phyloP scores from a whole-genome alignment of 2,329 filamentous ascomycete genomes.

The Apiospora pterosperma region DNA sequence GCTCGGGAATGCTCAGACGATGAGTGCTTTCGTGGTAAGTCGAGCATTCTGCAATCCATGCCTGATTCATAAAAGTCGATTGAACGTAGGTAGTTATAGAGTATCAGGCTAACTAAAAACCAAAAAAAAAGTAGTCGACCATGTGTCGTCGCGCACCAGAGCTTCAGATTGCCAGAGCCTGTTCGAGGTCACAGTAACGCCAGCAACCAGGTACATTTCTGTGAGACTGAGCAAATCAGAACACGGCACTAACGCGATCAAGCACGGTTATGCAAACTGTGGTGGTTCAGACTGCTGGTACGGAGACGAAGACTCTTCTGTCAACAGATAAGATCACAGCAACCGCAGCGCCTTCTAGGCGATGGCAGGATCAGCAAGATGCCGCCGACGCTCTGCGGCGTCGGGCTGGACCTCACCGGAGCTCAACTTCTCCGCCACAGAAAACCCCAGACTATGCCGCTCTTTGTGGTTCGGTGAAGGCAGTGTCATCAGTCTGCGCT shows the following conservation, averaged over 20 bases:
- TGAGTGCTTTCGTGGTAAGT: slow-evolving; percentile 5
- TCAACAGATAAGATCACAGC: slow-evolving; percentile 7
- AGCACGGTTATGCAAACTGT: slow-evolving; percentile 8
- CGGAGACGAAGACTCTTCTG: slow-evolving; percentile 11
- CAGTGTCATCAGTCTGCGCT: slow-evolving; percentile 18
- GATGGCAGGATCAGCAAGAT: slow-evolving; percentile 16
- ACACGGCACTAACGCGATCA: background rate
- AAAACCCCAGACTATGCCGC: slow-evolving; percentile 15
- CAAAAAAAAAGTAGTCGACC: slow-evolving; percentile 7
- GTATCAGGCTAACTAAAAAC: background rate
- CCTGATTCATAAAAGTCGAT: background rate
- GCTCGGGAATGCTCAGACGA: slow-evolving; percentile 5
- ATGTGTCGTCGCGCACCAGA: background rate
- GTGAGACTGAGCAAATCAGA: too few relatives aligned
- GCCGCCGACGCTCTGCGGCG: slow-evolving; percentile 12
- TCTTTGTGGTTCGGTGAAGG: slow-evolving; percentile 11
- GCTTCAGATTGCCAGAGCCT: slow-evolving; percentile 7
- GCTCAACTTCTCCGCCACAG: slow-evolving; percentile 7
- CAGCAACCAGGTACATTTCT: slow-evolving; percentile 6
- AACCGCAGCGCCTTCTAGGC: slow-evolving; percentile 11
- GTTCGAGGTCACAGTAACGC: slow-evolving; percentile 6
- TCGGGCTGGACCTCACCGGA: background rate
- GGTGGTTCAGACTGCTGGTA: slow-evolving; percentile 2
- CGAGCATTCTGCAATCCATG: background rate
- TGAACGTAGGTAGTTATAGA: too few relatives aligned